phyloP scores from a whole-genome alignment of 495 filamentous ascomycete species.

The Echria macrotheca region DNA sequence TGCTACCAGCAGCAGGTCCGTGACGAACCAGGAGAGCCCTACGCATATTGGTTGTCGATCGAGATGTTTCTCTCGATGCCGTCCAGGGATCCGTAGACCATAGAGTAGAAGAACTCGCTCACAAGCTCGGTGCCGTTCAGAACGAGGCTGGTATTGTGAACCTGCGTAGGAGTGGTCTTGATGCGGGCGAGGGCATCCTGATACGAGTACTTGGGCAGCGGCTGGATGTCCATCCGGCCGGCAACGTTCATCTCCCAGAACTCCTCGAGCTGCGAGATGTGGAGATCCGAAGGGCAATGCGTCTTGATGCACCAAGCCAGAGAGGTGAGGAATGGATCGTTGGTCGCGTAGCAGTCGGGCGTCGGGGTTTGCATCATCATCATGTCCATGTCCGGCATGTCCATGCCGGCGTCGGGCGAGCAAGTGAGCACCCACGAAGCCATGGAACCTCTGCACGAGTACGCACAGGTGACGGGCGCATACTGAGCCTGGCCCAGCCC shows the following conservation, averaged over 20 bases:
- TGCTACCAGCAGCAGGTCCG: neutral
- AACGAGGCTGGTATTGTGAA: neutral
- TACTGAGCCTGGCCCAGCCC: too few species aligned
- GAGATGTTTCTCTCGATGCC: neutral
- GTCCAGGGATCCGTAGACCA: neutral
- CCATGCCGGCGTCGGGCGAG: too few species aligned
- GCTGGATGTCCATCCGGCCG: neutral
- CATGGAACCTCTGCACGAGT: too few species aligned
- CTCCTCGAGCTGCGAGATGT: neutral
- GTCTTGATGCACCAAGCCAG: constrained; percentile 1
- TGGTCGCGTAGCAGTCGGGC: constrained; percentile 1
- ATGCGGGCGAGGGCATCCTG: neutral
- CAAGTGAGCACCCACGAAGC: too few species aligned
- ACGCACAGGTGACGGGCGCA: too few species aligned
- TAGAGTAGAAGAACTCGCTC: neutral
- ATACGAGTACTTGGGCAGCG: neutral
- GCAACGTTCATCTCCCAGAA: neutral
- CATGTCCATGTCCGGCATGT: too few species aligned
- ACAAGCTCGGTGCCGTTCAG: constrained; percentile 1
- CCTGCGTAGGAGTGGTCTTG: neutral
- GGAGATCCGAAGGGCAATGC: neutral
- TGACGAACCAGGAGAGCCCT: neutral
- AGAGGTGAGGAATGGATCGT: neutral
- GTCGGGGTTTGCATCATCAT: too few species aligned
- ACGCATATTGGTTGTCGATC: constrained; percentile 1